phyloP scores from a whole-genome alignment of 169 alveolate species.

The Nephromyces sp. region DNA sequence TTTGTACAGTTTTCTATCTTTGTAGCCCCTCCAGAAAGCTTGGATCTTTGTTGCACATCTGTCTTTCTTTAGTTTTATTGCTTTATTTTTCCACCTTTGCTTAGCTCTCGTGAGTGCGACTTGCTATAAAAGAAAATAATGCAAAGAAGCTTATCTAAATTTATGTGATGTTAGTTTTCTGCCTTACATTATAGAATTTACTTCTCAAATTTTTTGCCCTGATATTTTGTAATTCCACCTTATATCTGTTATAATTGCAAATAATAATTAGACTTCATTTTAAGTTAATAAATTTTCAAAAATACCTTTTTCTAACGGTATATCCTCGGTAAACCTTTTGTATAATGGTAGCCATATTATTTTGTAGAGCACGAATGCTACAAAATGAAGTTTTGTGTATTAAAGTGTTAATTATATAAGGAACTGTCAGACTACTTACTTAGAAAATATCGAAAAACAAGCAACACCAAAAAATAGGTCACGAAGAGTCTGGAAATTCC shows the following conservation, averaged over 20 bases:
- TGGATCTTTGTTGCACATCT: background rate
- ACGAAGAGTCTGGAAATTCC: background rate
- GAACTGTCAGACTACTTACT: background rate
- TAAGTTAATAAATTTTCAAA: background rate
- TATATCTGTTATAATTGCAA: background rate
- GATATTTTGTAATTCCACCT: background rate
- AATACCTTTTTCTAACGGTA: conserved; percentile 20
- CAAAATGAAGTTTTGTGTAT: background rate
- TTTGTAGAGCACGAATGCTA: background rate
- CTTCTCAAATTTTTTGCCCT: background rate
- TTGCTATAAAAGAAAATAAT: background rate
- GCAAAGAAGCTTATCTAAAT: background rate
- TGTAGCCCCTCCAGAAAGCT: background rate
- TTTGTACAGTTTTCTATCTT: background rate
- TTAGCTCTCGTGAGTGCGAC: background rate
- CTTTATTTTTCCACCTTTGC: background rate
- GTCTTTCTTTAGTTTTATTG: background rate
- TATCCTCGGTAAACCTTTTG: conserved; percentile 42
- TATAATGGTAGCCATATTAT: conserved; percentile 12
- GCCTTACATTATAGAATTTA: background rate
- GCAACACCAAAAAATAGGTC: background rate
- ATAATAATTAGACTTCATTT: background rate
- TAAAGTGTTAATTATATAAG: background rate
- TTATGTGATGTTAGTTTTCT: background rate
- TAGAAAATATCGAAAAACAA: background rate